Evolutionary conservation across 1,139 yeast species (phyloP).

Genomic region (Citeromyces hawaiiensis): DNA sequence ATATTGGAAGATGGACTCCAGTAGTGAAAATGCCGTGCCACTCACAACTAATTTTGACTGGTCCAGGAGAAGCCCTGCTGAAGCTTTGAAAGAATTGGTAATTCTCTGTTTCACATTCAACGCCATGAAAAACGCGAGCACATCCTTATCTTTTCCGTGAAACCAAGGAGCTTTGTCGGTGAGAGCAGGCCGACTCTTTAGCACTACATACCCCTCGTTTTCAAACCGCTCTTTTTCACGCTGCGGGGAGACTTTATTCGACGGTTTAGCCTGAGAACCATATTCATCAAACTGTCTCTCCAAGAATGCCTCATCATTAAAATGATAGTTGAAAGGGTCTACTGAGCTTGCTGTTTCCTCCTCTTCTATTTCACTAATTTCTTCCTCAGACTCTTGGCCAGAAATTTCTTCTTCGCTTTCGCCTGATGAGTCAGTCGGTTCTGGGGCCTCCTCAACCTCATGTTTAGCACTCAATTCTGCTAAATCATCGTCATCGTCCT

Average conservation of each 20-base stretch:
- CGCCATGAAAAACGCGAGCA: slow-evolving; percentile 6
- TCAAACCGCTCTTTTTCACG: too few relatives aligned
- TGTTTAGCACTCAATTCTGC: slow-evolving; percentile 15
- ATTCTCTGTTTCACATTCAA: slow-evolving; percentile 15
- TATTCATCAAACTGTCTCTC: slow-evolving; percentile 20
- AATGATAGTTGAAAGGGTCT: slow-evolving; percentile 67
- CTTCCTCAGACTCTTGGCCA: slow-evolving; percentile 17
- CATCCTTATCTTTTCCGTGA: not conserved
- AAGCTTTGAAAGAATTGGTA: slow-evolving; percentile 7
- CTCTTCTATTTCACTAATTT: slow-evolving; percentile 17
- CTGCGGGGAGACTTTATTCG: too few relatives aligned
- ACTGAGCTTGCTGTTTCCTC: slow-evolving; percentile 17
- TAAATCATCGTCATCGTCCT: slow-evolving; percentile 14
- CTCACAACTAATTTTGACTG: not conserved
- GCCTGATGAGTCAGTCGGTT: slow-evolving; percentile 24
- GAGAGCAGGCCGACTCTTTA: too few relatives aligned
- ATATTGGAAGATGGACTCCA: slow-evolving; percentile 60
- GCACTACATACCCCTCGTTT: too few relatives aligned
- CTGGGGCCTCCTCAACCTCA: slow-evolving; percentile 20
- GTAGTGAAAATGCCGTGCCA: slow-evolving; percentile 23
- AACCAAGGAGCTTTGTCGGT: not conserved
- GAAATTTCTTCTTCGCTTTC: slow-evolving; percentile 24
- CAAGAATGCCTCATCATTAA: slow-evolving; percentile 35
- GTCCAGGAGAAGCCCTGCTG: slow-evolving; percentile 2
- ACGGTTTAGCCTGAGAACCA: slow-evolving; percentile 10